Evolutionary conservation across 805 yeast genomes (phyloP), one percentile per base, ranked within the genome.

Genomic region (Wickerhamomyces kurtzmanii): DNA sequence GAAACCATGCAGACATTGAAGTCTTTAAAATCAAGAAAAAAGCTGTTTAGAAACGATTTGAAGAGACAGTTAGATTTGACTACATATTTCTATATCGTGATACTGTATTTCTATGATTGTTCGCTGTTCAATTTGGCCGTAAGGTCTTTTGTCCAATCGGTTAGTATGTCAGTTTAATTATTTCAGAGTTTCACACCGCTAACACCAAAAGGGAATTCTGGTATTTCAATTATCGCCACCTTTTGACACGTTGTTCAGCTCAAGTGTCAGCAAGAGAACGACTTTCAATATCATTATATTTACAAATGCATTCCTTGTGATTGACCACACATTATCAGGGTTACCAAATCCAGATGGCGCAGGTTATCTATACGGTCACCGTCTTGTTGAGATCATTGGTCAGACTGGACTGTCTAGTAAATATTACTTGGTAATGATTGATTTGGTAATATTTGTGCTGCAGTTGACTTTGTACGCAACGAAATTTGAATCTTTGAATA

Each of bases 301-400:
- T 1, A 15, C 34, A 2, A 43, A 38, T 21, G 1, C 24, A 6
- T 8, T 28, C 3, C 25, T 36, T 14, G 31, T 36, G 0, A 5
- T 30, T 5, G 13, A 29, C 3, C 52, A 47, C 24, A 21, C 26
- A 8, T 7, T 12, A 7, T 15, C 39, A n/a, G 38, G 33, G 0
- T 20, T 47, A 7, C 52, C 51, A 2, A 31, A 27, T 6, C 43
- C 51, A 1, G 29, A 39, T 10, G 29, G 25, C 1, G 45, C 38
- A 24, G 48, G 49, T 5, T 47, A 22, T 27, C 27, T 47, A 2
- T 45, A 38, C 28, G 52, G 52, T 2, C 51, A 47, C 20, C 43
- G 38, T 19, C 36, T 42, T 4, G 15, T 47, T n/a, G 48, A 47
- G 17, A 15, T 33, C 4, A 44, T 47, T 16, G 52, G 52, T 3